Percentiles rank a stretch among this genome's conserved stretches.
These are phyloP conservation scores for Allomyces macrogynus DNA, from an alignment of 192 early-diverging fungal species.

Conservation along the genomic window DNA sequence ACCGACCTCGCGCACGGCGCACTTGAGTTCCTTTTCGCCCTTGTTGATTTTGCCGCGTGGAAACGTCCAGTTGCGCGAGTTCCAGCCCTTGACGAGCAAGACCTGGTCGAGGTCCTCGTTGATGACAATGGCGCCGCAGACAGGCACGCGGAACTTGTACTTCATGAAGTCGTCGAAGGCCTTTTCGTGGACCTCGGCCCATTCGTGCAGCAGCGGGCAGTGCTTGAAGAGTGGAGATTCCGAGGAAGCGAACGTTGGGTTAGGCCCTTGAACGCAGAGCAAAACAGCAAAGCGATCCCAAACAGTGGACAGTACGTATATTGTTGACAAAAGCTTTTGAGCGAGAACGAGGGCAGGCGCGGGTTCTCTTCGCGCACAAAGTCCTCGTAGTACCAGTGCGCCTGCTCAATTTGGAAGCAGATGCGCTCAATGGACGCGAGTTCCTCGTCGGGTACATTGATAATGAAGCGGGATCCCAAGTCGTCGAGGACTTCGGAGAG, in stretches of 20 bases:
- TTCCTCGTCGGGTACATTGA: constrained; percentile 94
- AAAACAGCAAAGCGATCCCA: constrained; percentile 11
- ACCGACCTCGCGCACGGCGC: constrained; percentile 74
- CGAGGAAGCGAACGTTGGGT: too few relatives aligned
- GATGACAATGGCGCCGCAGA: constrained; percentile 90
- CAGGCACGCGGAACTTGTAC: constrained; percentile 89
- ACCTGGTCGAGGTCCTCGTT: constrained; percentile 61
- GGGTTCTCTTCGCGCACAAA: constrained; percentile 74
- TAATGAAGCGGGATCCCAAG: constrained; percentile 78
- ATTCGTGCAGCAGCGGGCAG: constrained; percentile 74
- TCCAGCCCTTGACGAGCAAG: constrained; percentile 86
- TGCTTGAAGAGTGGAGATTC: constrained; percentile 54
- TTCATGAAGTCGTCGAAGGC: constrained; percentile 85
- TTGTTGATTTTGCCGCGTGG: constrained; percentile 98
- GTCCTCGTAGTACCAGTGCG: constrained; percentile 98
- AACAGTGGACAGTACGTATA: constrained; percentile 31
- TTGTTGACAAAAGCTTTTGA: constrained; percentile 61
- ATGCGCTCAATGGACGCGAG: constrained; percentile 78
- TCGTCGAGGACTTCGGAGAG: constrained; percentile 77
- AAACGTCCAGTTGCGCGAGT: constrained; percentile 83
- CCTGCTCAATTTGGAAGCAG: constrained; percentile 96
- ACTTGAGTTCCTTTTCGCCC: constrained; percentile 66
- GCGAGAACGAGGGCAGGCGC: constrained; percentile 56
- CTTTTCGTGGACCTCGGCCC: constrained; percentile 65
- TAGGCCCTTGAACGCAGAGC: constrained; percentile 10